phyloP scores from a whole-genome alignment of 106 monocot species.

The Phalaenopsis aphrodite region DNA sequence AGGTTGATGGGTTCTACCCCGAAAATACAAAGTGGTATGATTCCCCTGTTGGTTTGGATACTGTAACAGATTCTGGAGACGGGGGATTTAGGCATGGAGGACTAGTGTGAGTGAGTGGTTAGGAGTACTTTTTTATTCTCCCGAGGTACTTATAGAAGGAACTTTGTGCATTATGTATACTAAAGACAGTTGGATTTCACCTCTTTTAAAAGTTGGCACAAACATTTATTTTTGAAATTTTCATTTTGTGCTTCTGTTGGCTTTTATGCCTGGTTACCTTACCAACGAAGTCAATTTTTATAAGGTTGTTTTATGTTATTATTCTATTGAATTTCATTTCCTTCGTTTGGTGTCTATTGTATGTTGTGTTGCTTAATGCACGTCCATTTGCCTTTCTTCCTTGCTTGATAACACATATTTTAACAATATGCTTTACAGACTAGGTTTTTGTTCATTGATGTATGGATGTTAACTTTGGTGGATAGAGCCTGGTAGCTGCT shows the following conservation, averaged over 20 bases:
- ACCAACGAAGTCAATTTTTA: neutral
- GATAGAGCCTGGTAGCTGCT: neutral
- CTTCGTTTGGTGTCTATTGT: neutral
- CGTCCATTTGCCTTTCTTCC: neutral
- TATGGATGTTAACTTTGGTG: neutral
- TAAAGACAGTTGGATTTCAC: slow-evolving; percentile 19
- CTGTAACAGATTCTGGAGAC: slow-evolving; percentile 32
- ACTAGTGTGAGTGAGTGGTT: slow-evolving; percentile 18
- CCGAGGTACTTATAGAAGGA: neutral
- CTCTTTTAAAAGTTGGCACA: slow-evolving; percentile 14
- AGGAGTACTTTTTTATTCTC: neutral
- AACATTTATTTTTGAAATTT: slow-evolving; percentile 10
- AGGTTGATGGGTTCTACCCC: slow-evolving; percentile 72
- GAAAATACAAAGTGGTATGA: slow-evolving; percentile 66
- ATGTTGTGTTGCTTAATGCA: neutral
- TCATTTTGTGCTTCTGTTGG: slow-evolving; percentile 12
- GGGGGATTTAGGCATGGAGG: slow-evolving; percentile 36
- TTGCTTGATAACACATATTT: neutral
- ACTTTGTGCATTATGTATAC: slow-evolving; percentile 51
- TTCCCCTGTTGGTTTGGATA: slow-evolving; percentile 51
- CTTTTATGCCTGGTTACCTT: slow-evolving; percentile 19
- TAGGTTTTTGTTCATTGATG: neutral
- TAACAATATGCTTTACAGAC: neutral
- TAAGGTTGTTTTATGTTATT: neutral
- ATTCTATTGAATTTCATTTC: neutral